Evolutionary conservation across 768 basidiomycete species (phyloP).

Genomic region (Suillus alpinus): DNA sequence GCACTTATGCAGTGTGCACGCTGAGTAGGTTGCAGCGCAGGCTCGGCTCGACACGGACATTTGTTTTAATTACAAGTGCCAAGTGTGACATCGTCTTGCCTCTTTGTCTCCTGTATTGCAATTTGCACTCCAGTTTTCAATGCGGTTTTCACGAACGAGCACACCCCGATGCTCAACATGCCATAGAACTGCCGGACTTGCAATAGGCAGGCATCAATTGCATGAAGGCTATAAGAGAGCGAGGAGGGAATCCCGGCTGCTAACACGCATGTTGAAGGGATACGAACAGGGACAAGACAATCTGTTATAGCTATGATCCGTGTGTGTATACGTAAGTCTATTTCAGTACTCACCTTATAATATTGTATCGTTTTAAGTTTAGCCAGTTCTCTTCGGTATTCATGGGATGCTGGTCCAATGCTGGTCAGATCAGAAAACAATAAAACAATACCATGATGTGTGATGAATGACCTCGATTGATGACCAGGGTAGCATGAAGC

Average conservation of each 20-base stretch:
- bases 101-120: background rate
- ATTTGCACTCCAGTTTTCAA: background rate
- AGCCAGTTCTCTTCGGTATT: background rate
- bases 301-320: background rate
- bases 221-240: background rate
- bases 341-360: background rate
- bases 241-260: background rate
- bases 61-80: background rate
- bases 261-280: background rate
- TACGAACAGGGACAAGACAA: background rate
- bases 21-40: conserved; percentile 42
- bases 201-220: background rate
- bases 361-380: background rate
- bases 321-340: background rate
- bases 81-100: no score
- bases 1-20: conserved; percentile 43
- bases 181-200: background rate
- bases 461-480: background rate
- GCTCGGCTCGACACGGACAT: conserved; percentile 44
- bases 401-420: background rate
- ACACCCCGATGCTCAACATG: background rate
- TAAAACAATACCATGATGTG: background rate
- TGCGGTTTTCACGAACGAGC: background rate
- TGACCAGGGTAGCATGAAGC: background rate
- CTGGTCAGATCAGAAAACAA: background rate